Percentiles rank a stretch among this genome's conserved stretches.
These are phyloP conservation scores for Mycena albidolilacea DNA, from an alignment of 768 basidiomycete genomes.

Conservation along the genomic window DNA sequence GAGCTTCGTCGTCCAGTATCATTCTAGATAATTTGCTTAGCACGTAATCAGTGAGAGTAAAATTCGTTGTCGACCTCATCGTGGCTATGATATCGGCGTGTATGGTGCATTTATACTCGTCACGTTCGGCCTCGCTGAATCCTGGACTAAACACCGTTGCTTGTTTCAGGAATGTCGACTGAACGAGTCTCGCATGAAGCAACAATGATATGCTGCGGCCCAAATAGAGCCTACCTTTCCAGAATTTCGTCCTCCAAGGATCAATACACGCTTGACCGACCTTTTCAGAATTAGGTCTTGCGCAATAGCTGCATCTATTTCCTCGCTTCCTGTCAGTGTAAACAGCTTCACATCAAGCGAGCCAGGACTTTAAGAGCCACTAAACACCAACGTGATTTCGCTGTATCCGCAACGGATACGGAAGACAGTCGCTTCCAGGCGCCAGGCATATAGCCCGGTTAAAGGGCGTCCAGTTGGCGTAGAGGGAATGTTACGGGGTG, in stretches of 20 bases:
- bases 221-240: background rate
- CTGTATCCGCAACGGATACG: background rate
- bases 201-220: background rate
- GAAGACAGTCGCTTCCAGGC: too few relatives aligned
- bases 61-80: background rate
- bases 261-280: background rate
- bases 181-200: background rate
- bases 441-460: too few relatives aligned
- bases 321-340: background rate
- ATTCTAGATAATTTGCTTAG: background rate
- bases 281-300: background rate
- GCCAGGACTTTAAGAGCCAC: background rate
- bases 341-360: background rate
- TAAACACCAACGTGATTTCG: background rate
- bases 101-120: background rate
- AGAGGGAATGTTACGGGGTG: too few relatives aligned
- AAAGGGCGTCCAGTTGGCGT: too few relatives aligned
- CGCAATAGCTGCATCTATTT: background rate
- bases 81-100: background rate
- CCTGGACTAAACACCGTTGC: background rate
- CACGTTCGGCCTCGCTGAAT: background rate
- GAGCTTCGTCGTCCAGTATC: background rate
- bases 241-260: background rate
- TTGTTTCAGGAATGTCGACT: background rate
- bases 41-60: background rate